phyloP scores from a whole-genome alignment of 305 asterid genomes.

The Nicotiana rustica region DNA sequence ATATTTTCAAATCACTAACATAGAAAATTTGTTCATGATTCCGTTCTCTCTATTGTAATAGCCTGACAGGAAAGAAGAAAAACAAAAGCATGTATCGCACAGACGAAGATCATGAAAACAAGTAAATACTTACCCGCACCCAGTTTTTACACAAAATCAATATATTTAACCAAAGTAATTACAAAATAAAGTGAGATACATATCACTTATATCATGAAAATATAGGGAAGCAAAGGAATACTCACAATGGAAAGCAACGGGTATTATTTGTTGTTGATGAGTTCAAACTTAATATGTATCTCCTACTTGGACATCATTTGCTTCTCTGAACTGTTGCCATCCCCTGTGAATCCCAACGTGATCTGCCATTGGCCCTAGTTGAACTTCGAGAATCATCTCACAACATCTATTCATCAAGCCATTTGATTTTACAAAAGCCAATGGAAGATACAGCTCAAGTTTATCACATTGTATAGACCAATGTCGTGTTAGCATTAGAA shows the following conservation, averaged over 20 bases:
- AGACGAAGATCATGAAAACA: neutral
- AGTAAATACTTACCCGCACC: neutral
- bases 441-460: neutral
- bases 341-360: neutral
- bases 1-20: neutral
- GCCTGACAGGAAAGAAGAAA: neutral
- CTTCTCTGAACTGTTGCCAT: neutral
- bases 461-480: neutral
- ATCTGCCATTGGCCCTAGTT: neutral
- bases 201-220: neutral
- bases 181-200: neutral
- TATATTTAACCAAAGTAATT: neutral
- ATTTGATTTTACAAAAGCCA: neutral
- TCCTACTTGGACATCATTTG: conserved; percentile 31
- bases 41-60: neutral
- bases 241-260: conserved; percentile 30
- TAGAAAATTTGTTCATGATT: neutral
- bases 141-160: neutral
- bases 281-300: conserved; percentile 25
- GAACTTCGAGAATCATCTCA: neutral
- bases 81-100: neutral
- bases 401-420: neutral
- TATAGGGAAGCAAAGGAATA: neutral
- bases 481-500: neutral
- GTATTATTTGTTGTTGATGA: neutral